A percentile compares a stretch with the other conserved stretches of the same genome.
Conservation (phyloP, 2,329 filamentous ascomycete species). For the Lizonia empirigonia region DNA sequence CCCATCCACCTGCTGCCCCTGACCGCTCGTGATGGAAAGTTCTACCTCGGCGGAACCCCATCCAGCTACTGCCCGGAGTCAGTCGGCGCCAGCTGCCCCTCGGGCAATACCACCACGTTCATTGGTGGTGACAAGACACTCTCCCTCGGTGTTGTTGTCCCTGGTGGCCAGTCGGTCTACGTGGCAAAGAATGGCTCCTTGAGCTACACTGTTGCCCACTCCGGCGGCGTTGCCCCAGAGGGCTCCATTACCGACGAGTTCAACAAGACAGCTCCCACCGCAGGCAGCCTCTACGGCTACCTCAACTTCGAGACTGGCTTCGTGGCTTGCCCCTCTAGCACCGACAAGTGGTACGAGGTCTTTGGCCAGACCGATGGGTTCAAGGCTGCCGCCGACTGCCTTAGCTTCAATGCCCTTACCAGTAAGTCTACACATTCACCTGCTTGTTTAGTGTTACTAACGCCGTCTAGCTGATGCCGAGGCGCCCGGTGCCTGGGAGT, state of each 20-base stretch:
- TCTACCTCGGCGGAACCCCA: slow-evolving; percentile 58
- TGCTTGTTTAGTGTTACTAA: slow-evolving; percentile 15
- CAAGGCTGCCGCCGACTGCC: slow-evolving; percentile 32
- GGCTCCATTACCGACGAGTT: slow-evolving; percentile 61
- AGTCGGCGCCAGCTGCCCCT: slow-evolving; percentile 51
- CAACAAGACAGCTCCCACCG: slow-evolving; percentile 28
- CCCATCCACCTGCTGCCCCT: slow-evolving; percentile 57
- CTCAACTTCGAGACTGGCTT: slow-evolving; percentile 40
- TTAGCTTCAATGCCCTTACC: slow-evolving; percentile 46
- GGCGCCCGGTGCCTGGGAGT: slow-evolving; percentile 44
- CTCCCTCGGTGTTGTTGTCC: slow-evolving; percentile 59
- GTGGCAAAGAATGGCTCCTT: slow-evolving; percentile 61
- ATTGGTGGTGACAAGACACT: slow-evolving; percentile 42
- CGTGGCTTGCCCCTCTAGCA: slow-evolving; percentile 40
- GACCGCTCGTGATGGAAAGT: slow-evolving; percentile 55
- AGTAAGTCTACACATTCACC: slow-evolving; percentile 25
- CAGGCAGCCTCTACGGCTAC: slow-evolving; percentile 28
- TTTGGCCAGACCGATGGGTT: slow-evolving; percentile 35
- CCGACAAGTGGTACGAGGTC: slow-evolving; percentile 40
- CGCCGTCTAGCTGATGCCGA: slow-evolving; percentile 26
- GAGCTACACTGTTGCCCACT: slow-evolving; percentile 63
- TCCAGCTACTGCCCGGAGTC: slow-evolving; percentile 56
- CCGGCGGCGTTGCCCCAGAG: slow-evolving; percentile 55
- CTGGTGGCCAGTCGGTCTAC: slow-evolving; percentile 68
- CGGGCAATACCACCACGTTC: slow-evolving; percentile 56